Base-by-base conservation (phyloP, 2,329 filamentous ascomycete genomes). In the Beauveria asiatica region DNA sequence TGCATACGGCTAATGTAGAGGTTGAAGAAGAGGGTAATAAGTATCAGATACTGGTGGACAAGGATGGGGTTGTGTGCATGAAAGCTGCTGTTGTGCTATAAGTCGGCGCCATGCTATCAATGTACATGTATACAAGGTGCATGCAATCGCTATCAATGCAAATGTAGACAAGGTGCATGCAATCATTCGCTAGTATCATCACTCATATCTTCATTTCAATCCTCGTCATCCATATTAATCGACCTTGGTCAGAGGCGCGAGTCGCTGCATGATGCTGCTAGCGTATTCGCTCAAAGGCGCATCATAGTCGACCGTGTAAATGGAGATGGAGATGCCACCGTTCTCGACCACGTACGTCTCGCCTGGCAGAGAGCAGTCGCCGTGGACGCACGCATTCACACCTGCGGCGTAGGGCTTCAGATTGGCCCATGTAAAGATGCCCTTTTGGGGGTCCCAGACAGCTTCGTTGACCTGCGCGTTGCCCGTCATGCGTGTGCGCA, bases 251-350 rank as follows among this genome's bases (percentile, higher is more conserved):
- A 70, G 62, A 5, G 64, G 64, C n/a, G 64, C 54, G 2, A 69
- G 61, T 16, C 69, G 63, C 23, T 68, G 58, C 54, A 66, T 65
- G 27, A 71, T 68, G 42, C 60, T 62, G 46, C 65, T 50, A 0
- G 68, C 66, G n/a, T 66, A 66, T 4, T 58, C 33, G 1, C 63
- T 65, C 49, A 50, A 67, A 1, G 79, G 80, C 6, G 79, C 78
- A 64, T 76, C 74, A 62, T 80, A 81, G 60, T 82, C 79, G 21
- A 80, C 73, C 0, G 77, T 80, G 61, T 80, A 82, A 0, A 80
- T 69, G 0, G 70, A 75, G 3, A 82, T 74, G 16, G 71, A 70
- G 2, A 75, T 68, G 45, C 72, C 76, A 0, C 75, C 76, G 16
- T 71, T 69, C 54, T 74, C 71, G 11, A 81, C 73, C 2, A 81